phyloP scores from a whole-genome alignment of 441 rosid genomes.

The Pelargonium myrrhifolium region DNA sequence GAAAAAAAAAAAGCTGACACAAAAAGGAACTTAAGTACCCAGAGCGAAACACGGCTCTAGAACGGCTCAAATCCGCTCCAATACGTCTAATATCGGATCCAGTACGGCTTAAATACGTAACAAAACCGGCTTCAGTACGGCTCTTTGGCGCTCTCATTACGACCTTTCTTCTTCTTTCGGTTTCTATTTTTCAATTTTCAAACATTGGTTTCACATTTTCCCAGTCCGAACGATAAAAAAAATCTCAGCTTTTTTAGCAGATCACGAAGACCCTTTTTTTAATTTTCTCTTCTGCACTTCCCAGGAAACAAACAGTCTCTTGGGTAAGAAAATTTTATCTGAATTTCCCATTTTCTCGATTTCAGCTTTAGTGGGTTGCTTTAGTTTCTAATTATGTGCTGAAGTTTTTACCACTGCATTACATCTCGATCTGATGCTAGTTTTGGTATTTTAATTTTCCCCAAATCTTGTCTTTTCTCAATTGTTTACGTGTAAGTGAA shows the following conservation, averaged over 20 bases:
- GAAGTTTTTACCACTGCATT: not conserved
- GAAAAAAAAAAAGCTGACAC: too few relatives aligned
- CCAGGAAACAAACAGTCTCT: slow-evolving; percentile 6
- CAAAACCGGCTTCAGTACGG: not conserved
- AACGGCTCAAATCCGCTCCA: too few relatives aligned
- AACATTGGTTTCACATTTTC: not conserved
- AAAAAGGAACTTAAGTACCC: too few relatives aligned
- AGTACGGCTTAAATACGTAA: too few relatives aligned
- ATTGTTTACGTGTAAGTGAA: not conserved
- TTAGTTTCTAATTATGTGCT: not conserved
- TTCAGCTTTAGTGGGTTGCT: not conserved
- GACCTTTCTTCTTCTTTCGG: not conserved
- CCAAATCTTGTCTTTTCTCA: slow-evolving; percentile 8
- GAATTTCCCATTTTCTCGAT: not conserved
- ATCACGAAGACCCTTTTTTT: not conserved
- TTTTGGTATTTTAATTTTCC: not conserved
- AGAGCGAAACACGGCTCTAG: too few relatives aligned
- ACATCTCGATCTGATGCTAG: not conserved
- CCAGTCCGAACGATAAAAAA: not conserved
- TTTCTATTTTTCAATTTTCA: not conserved
- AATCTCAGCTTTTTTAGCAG: slow-evolving; percentile 3
- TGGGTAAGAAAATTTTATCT: slow-evolving; percentile 2
- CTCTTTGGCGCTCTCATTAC: slow-evolving; percentile 2
- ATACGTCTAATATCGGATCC: too few relatives aligned
- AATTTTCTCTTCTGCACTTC: not conserved